Evolutionary conservation across 768 basidiomycete species (phyloP).

Genomic region (Leccinum boreale): DNA sequence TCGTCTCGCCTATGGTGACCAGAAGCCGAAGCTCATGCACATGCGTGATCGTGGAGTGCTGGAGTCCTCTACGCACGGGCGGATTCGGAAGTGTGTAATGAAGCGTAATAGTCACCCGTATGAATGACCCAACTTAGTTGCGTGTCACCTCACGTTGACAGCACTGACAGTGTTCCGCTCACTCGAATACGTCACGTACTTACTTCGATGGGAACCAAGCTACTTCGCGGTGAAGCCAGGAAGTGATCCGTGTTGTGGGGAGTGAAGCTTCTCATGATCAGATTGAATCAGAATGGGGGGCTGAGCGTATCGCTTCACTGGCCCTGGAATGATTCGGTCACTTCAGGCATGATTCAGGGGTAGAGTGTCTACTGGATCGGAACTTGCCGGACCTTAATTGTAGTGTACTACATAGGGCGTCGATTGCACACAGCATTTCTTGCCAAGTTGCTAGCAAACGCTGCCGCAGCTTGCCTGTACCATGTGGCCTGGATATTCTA

Average conservation of each 20-base stretch:
- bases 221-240: neutral
- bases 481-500: constrained; percentile 9
- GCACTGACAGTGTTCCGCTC: neutral
- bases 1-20: neutral
- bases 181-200: constrained; percentile 17
- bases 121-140: neutral
- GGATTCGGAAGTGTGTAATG: constrained; percentile 3
- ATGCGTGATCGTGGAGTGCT: neutral
- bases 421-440: neutral
- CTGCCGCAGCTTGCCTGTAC: neutral
- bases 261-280: neutral
- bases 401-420: too few species aligned
- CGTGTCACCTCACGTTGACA: neutral
- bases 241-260: neutral
- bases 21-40: neutral
- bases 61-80: neutral
- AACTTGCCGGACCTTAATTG: neutral
- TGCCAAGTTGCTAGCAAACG: too few species aligned
- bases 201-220: too few species aligned
- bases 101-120: neutral
- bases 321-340: too few species aligned
- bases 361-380: too few species aligned
- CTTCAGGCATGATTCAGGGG: too few species aligned
- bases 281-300: neutral
- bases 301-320: too few species aligned